Evolutionary conservation across 1,139 yeast species (phyloP).

Genomic region (Pichia kudriavzevii): DNA sequence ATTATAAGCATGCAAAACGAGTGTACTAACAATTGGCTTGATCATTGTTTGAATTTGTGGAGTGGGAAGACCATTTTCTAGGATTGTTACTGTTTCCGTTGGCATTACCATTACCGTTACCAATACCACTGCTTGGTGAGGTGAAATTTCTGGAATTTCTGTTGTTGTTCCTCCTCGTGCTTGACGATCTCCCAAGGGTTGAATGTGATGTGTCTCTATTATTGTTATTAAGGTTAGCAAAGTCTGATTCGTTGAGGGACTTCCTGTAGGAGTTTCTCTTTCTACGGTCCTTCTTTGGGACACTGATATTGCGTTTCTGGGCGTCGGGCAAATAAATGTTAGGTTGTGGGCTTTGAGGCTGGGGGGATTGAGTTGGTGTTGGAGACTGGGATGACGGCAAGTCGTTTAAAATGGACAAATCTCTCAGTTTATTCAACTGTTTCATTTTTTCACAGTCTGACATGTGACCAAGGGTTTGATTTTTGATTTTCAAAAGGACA

Average conservation of each 20-base stretch:
- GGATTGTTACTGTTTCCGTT: not conserved
- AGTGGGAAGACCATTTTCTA: no score
- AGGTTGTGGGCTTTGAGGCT: not conserved
- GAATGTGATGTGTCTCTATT: not conserved
- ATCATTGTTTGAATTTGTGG: no score
- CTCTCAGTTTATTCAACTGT: conserved; percentile 11
- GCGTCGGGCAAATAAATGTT: no score
- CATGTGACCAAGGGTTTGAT: conserved; percentile 8
- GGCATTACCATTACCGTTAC: not conserved
- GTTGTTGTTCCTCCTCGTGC: conserved; percentile 4
- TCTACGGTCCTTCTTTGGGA: conserved; percentile 2
- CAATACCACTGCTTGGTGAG: conserved; percentile 1
- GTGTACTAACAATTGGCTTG: no score
- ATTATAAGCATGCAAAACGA: no score
- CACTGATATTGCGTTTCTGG: conserved; percentile 4
- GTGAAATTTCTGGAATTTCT: conserved; percentile 6
- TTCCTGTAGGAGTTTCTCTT: conserved; percentile 7
- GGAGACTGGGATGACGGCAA: conserved; percentile 1
- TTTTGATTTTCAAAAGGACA: conserved; percentile 14
- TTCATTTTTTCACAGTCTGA: conserved; percentile 10
- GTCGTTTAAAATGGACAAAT: conserved; percentile 9
- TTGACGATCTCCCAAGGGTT: conserved; percentile 3
- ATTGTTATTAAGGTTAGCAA: not conserved
- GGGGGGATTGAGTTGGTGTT: not conserved
- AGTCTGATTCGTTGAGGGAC: conserved; percentile 8